Evolutionary conservation across 2,329 filamentous ascomycete species (phyloP).

Genomic region (Fusarium xyrophilum): DNA sequence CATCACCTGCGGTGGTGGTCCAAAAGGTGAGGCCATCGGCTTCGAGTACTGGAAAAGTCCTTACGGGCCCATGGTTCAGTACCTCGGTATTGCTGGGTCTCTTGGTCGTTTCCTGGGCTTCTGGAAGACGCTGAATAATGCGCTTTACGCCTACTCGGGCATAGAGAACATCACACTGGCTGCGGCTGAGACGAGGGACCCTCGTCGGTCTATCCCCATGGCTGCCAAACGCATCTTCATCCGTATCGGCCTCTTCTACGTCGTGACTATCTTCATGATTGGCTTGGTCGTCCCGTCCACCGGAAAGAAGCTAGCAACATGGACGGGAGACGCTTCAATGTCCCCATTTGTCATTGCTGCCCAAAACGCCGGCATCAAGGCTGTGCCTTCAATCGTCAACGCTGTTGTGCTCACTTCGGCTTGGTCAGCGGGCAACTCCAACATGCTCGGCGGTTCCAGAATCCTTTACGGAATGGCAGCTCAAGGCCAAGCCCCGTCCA

Average conservation of each 20-base stretch:
- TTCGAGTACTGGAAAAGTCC: not conserved
- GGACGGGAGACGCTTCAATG: not conserved
- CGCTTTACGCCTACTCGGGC: slow-evolving; percentile 1
- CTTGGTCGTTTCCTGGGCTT: not conserved
- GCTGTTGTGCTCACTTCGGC: slow-evolving; percentile 8
- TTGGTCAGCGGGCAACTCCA: not conserved
- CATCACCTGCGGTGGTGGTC: slow-evolving; percentile 3
- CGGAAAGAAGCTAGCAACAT: not conserved
- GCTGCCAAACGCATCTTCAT: not conserved
- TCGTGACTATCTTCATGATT: slow-evolving; percentile 5
- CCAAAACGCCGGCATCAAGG: not conserved
- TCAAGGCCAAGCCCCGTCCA: not conserved
- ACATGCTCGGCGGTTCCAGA: slow-evolving; percentile 1
- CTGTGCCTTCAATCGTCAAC: not conserved
- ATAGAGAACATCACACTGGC: slow-evolving; percentile 2
- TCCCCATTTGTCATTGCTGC: slow-evolving; percentile 5
- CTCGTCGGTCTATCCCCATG: not conserved
- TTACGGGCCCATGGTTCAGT: slow-evolving; percentile 6
- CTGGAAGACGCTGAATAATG: not conserved
- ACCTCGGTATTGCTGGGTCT: not conserved
- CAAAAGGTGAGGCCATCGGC: not conserved
- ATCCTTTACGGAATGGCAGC: not conserved
- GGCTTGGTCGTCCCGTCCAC: slow-evolving; percentile 4
- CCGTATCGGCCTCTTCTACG: not conserved
- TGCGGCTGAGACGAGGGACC: not conserved